Percentiles rank a stretch among this genome's conserved stretches.
These are phyloP conservation scores for Endothia cerciana DNA, from an alignment of 2,329 filamentous ascomycete species.

Conservation along the genomic window DNA sequence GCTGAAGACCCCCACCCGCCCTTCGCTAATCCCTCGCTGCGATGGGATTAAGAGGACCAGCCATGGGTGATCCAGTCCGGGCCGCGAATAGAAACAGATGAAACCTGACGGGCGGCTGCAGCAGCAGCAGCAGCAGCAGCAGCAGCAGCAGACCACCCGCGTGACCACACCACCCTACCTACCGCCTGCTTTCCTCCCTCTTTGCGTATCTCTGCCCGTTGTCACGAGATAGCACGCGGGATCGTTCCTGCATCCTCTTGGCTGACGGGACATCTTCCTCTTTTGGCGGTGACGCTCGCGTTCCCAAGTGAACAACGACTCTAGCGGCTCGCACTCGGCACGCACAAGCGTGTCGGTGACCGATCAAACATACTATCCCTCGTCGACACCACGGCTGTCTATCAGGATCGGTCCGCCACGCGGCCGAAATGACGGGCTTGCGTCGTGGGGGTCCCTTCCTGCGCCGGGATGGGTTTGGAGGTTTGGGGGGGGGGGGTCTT, in stretches of 20 bases:
- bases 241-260: neutral
- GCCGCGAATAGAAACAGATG: conserved; percentile 9
- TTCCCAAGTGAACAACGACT: neutral
- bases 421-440: conserved; percentile 12
- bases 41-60: neutral
- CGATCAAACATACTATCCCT: neutral
- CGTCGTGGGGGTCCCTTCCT: neutral
- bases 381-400: neutral
- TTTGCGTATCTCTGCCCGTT: conserved; percentile 2
- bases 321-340: neutral
- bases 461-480: too few species aligned
- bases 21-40: neutral
- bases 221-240: neutral
- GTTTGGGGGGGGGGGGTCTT: too few species aligned
- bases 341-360: neutral
- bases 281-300: neutral
- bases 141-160: neutral
- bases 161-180: neutral
- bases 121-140: too few species aligned
- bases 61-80: neutral
- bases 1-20: neutral
- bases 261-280: neutral
- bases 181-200: neutral
- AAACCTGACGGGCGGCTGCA: neutral
- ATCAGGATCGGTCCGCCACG: neutral